Percentiles rank a stretch among this genome's conserved stretches.
Conservation (phyloP, 352 stramenopile genomes). For the Pythium dissimile region DNA sequence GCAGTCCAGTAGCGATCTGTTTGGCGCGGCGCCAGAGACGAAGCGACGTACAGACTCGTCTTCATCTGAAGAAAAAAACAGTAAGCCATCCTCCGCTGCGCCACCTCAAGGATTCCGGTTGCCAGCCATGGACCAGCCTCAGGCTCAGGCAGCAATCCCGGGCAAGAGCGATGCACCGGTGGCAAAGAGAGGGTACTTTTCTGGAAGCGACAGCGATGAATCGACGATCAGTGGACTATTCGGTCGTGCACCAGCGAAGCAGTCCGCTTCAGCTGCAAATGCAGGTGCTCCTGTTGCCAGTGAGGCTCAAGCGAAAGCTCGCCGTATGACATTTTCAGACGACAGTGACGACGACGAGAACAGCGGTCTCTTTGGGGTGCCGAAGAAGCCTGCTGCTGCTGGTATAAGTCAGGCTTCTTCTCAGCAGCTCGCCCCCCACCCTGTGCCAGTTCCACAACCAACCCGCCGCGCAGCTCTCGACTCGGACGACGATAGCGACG, state of each 20-base stretch:
- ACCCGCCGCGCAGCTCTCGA: slow-evolving; percentile 6
- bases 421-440: background rate
- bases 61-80: background rate
- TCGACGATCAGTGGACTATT: slow-evolving; percentile 47
- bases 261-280: background rate
- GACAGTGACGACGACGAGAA: slow-evolving; percentile 27
- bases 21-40: slow-evolving; percentile 11
- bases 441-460: background rate
- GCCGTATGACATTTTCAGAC: slow-evolving; percentile 44
- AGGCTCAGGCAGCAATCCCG: background rate
- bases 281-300: background rate
- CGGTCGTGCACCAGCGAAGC: slow-evolving; percentile 19
- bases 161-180: background rate
- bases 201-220: slow-evolving; percentile 48
- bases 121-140: slow-evolving; percentile 4
- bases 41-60: slow-evolving; percentile 24
- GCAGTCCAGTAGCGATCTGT: slow-evolving; percentile 35
- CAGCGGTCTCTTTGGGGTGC: slow-evolving; percentile 44
- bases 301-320: slow-evolving; percentile 7
- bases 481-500: slow-evolving; percentile 26
- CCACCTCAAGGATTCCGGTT: slow-evolving; percentile 32
- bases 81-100: slow-evolving; percentile 2
- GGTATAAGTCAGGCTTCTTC: background rate
- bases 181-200: slow-evolving; percentile 26
- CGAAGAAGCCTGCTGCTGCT: slow-evolving; percentile 12